Conservation (phyloP, 805 yeast genomes). For the Cyberlindnera xylosilytica region DNA sequence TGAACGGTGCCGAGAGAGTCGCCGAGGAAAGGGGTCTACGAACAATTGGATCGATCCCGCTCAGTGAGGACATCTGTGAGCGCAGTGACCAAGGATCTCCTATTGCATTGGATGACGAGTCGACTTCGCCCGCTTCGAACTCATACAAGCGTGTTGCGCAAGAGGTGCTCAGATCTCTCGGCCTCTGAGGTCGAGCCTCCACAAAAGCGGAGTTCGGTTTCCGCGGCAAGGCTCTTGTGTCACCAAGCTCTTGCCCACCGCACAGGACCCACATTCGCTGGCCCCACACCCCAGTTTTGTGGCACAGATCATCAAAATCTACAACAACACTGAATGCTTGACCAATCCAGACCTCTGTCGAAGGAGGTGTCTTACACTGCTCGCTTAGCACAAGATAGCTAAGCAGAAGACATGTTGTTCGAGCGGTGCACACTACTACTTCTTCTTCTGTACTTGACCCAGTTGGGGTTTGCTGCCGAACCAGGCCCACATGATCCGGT, state of each 20-base stretch:
- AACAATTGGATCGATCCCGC: slow-evolving; percentile 65
- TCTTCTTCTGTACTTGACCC: neutral
- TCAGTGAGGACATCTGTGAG: slow-evolving; percentile 54
- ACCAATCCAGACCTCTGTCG: too few relatives aligned
- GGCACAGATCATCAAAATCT: too few relatives aligned
- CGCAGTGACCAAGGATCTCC: slow-evolving; percentile 69
- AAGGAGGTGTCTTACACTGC: too few relatives aligned
- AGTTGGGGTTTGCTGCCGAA: neutral
- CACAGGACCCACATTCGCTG: too few relatives aligned
- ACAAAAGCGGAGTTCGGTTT: slow-evolving; percentile 7
- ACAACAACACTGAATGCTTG: too few relatives aligned
- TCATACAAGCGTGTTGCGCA: slow-evolving; percentile 50
- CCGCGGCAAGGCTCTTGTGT: slow-evolving; percentile 7
- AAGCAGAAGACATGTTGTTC: neutral
- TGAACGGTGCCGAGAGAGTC: slow-evolving; percentile 50
- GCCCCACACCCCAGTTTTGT: too few relatives aligned
- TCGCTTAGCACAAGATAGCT: neutral
- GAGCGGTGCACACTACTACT: neutral
- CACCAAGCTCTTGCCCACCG: too few relatives aligned
- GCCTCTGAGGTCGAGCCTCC: neutral
- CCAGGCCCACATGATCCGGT: neutral
- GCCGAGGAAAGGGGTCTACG: slow-evolving; percentile 45
- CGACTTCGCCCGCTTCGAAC: slow-evolving; percentile 29
- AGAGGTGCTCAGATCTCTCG: slow-evolving; percentile 23
- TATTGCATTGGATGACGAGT: slow-evolving; percentile 40